Percentiles rank a stretch among this genome's conserved stretches.
Conservation (phyloP, 208 protist species). For the Histomonas meleagridis region DNA sequence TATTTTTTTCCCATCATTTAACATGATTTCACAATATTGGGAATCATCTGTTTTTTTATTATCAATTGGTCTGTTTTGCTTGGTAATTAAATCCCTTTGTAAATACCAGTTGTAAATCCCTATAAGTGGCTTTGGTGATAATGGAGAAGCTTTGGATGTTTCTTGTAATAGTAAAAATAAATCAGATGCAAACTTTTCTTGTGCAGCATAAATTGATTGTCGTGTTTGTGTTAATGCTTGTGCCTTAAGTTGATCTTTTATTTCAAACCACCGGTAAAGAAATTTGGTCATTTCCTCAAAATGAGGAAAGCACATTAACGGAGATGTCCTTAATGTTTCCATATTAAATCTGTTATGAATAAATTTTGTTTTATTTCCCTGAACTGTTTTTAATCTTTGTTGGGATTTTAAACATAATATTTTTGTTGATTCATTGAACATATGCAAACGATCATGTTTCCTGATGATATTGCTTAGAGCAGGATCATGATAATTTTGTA, state of each 20-base stretch:
- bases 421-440: neutral
- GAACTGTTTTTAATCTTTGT: neutral
- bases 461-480: neutral
- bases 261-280: neutral
- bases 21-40: neutral
- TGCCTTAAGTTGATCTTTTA: neutral
- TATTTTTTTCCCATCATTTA: neutral
- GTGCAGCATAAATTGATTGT: neutral
- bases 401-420: neutral
- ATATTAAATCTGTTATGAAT: neutral
- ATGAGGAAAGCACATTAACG: conserved; percentile 33
- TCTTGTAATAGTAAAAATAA: conserved; percentile 32
- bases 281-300: conserved; percentile 33
- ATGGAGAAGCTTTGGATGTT: neutral
- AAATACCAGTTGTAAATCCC: conserved; percentile 28
- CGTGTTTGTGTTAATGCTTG: neutral
- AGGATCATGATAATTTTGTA: neutral
- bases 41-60: neutral
- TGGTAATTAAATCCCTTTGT: neutral
- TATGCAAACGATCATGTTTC: neutral
- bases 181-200: neutral
- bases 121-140: neutral
- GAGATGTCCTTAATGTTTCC: neutral
- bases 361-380: neutral
- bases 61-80: neutral